Evolutionary conservation across 129 eudicot species (phyloP).

Genomic region (Saposhnikovia divaricata): DNA sequence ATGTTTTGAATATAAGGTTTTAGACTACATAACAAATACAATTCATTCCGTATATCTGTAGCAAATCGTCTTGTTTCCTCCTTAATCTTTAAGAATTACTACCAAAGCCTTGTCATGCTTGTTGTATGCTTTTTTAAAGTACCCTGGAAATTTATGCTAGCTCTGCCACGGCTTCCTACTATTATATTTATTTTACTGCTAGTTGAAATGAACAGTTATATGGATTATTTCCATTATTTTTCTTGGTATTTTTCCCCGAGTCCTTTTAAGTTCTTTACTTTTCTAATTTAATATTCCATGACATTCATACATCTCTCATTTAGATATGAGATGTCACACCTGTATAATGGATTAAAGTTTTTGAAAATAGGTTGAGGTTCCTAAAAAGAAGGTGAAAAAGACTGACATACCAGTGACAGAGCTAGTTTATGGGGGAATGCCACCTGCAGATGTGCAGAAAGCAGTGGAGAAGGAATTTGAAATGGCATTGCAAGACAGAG

Average conservation of each 20-base stretch:
- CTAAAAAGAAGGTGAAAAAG: slow-evolving; percentile 82
- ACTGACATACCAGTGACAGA: slow-evolving; percentile 56
- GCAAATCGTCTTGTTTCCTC: no score
- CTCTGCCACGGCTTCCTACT: background rate
- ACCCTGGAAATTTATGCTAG: background rate
- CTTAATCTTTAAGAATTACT: no score
- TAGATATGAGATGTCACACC: background rate
- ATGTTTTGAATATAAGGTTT: background rate
- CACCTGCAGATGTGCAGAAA: slow-evolving; percentile 65
- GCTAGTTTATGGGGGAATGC: slow-evolving; percentile 54
- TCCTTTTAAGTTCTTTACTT: background rate
- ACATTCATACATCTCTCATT: background rate
- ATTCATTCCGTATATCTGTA: background rate
- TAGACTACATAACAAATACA: background rate
- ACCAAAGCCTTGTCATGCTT: no score
- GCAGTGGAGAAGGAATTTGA: slow-evolving; percentile 91
- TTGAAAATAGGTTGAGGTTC: slow-evolving; percentile 52
- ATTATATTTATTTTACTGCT: no score
- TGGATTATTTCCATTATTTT: no score
- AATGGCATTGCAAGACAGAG: slow-evolving; percentile 93
- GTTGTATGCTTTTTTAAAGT: no score
- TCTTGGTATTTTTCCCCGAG: no score
- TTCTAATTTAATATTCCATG: background rate
- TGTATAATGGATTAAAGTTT: background rate
- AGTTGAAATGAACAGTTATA: no score